Conservation (phyloP, 2,329 filamentous ascomycete genomes). For the Sporothrix inflata region DNA sequence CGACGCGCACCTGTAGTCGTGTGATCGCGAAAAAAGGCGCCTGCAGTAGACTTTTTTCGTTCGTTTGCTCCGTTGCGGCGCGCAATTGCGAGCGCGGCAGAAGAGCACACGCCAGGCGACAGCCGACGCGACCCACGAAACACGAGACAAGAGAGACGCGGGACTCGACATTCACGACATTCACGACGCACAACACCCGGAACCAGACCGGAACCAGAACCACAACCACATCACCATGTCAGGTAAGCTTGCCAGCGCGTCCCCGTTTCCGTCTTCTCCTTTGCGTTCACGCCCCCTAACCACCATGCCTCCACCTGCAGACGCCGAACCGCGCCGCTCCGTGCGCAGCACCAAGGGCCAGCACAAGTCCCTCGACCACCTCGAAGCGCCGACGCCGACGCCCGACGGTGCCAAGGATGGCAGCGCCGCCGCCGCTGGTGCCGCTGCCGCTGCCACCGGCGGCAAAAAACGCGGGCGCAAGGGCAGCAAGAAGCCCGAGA, state of each 20-base stretch:
- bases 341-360: slow-evolving; percentile 96
- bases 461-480: slow-evolving; percentile 56
- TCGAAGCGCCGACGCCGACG: slow-evolving; percentile 55
- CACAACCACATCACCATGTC: slow-evolving; percentile 28
- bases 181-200: not conserved
- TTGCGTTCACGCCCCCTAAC: not conserved
- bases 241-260: slow-evolving; percentile 27
- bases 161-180: not conserved
- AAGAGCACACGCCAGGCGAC: not conserved
- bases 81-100: not conserved
- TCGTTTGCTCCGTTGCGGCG: slow-evolving; percentile 6
- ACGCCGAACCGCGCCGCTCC: slow-evolving; percentile 84
- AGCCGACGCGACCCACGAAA: not conserved
- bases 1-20: slow-evolving; percentile 20
- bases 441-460: not conserved
- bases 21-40: slow-evolving; percentile 11
- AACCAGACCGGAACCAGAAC: not conserved
- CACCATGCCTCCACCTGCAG: slow-evolving; percentile 39
- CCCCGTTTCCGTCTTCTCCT: not conserved
- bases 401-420: not conserved
- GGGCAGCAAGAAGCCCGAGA: slow-evolving; percentile 63
- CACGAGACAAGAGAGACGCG: not conserved
- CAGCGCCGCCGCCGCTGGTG: not conserved
- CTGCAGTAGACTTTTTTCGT: not conserved
- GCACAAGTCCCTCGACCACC: slow-evolving; percentile 84